Percentiles rank a stretch among this genome's conserved stretches.
These are phyloP conservation scores for Pseudogymnoascus sp. DNA, from an alignment of 2,329 filamentous ascomycete genomes.

Conservation along the genomic window DNA sequence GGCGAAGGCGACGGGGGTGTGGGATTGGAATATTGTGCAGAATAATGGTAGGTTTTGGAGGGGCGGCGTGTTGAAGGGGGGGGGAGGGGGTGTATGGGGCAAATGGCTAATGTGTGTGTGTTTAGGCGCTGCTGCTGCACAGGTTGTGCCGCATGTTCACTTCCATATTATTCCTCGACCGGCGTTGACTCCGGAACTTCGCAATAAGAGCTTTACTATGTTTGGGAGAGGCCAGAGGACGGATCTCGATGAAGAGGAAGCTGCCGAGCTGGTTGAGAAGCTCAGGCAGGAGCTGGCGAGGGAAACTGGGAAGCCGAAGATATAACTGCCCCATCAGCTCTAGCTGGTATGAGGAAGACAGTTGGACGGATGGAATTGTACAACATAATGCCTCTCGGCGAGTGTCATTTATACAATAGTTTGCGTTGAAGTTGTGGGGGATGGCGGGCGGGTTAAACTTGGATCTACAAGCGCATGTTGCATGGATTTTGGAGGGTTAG, in stretches of 20 bases:
- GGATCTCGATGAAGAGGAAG: conserved; percentile 73
- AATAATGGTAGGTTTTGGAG: conserved; percentile 62
- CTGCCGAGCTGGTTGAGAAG: conserved; percentile 49
- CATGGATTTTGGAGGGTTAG: neutral
- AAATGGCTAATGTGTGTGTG: conserved; percentile 14
- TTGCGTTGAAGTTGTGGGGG: neutral
- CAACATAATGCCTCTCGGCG: neutral
- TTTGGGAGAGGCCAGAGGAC: conserved; percentile 68
- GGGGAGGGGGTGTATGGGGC: neutral
- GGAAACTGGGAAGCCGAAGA: conserved; percentile 26
- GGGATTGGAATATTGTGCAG: conserved; percentile 94
- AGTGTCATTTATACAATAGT: conserved; percentile 4
- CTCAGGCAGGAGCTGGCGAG: conserved; percentile 44
- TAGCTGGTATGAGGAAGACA: neutral
- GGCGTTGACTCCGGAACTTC: conserved; percentile 47
- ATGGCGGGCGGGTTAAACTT: neutral
- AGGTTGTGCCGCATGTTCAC: conserved; percentile 89
- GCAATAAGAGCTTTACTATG: conserved; percentile 65
- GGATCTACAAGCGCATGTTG: neutral
- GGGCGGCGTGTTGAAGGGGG: neutral
- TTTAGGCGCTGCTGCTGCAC: conserved; percentile 70
- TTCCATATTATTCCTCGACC: conserved; percentile 91
- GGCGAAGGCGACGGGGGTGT: conserved; percentile 60
- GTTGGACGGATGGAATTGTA: neutral
- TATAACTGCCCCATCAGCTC: conserved; percentile 15